A percentile compares a stretch with the other conserved stretches of the same genome.
These are phyloP conservation scores for Neonectria hederae DNA, from an alignment of 2,329 filamentous ascomycete species.

Conservation along the genomic window DNA sequence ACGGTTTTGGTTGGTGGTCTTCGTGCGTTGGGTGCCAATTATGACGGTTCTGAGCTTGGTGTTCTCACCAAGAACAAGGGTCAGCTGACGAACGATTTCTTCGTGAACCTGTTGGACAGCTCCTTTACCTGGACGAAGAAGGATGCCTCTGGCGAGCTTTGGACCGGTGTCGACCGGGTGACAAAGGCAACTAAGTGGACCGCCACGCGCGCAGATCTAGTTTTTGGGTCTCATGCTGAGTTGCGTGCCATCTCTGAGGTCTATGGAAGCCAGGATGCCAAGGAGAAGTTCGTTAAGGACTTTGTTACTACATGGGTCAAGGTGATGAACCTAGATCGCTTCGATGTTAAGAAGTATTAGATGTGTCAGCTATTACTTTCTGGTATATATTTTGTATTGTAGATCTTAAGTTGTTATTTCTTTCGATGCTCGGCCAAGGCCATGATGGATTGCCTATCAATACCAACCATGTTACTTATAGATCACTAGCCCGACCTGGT, in stretches of 20 bases:
- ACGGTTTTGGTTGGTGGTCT: constrained; percentile 77
- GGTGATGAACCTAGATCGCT: constrained; percentile 79
- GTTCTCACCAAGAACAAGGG: constrained; percentile 76
- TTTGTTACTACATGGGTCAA: constrained; percentile 78
- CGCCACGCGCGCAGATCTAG: constrained; percentile 73
- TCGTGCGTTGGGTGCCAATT: constrained; percentile 75
- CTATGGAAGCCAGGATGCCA: constrained; percentile 68
- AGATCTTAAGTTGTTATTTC: no score
- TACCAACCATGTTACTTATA: no score
- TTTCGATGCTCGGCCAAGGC: no score
- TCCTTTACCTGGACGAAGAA: constrained; percentile 67
- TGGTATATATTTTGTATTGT: no score
- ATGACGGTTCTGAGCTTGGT: constrained; percentile 72
- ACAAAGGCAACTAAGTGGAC: constrained; percentile 74
- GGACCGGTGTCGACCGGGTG: constrained; percentile 72
- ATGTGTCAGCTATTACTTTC: background rate
- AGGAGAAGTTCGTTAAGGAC: constrained; percentile 74
- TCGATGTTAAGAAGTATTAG: constrained; percentile 55
- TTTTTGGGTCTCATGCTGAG: constrained; percentile 80
- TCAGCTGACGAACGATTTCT: constrained; percentile 81
- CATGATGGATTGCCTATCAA: no score
- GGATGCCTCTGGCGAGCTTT: constrained; percentile 62
- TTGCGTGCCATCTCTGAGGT: constrained; percentile 76
- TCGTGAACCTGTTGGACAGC: constrained; percentile 79
- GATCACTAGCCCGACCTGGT: no score